Conservation (phyloP, 345 rosid species). For the Eucalyptus curtisii region DNA sequence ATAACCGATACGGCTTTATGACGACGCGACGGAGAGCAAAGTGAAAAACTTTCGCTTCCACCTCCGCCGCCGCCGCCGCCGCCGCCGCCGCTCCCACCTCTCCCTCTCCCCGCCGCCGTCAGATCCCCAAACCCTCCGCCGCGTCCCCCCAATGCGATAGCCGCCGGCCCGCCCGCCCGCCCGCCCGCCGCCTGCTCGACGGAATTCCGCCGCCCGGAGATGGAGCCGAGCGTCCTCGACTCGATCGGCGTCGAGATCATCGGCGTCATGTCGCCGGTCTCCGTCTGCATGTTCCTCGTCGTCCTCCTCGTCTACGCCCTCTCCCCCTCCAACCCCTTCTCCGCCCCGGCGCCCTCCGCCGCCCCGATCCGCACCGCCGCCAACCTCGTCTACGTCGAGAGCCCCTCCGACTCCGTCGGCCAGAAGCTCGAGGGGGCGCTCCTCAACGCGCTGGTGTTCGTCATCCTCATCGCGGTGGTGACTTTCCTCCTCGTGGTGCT, state of each 20-base stretch:
- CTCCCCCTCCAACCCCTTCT: conserved; percentile 44
- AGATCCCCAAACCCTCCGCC: background rate
- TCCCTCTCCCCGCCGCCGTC: background rate
- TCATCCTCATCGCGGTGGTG: conserved; percentile 57
- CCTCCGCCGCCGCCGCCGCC: background rate
- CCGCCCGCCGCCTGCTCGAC: conserved; percentile 3
- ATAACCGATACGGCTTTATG: background rate
- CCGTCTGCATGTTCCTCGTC: conserved; percentile 87
- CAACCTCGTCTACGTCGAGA: conserved; percentile 83
- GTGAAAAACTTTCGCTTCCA: background rate
- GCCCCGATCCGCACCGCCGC: conserved; percentile 87
- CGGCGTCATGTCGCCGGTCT: conserved; percentile 94
- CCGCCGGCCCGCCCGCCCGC: background rate
- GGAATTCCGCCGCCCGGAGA: background rate
- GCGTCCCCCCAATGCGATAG: background rate
- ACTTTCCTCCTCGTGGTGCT: conserved; percentile 79
- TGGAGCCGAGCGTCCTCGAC: conserved; percentile 68
- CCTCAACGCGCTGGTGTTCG: conserved; percentile 78
- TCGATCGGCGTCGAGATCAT: conserved; percentile 79
- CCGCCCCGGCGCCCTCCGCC: conserved; percentile 4
- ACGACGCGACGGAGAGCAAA: background rate
- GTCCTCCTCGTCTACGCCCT: conserved; percentile 88
- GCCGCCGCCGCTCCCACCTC: background rate
- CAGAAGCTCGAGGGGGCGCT: conserved; percentile 86
- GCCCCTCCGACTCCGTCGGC: conserved; percentile 60